phyloP scores from a whole-genome alignment of 2,329 filamentous ascomycete genomes.

The Epichloe amarillans region DNA sequence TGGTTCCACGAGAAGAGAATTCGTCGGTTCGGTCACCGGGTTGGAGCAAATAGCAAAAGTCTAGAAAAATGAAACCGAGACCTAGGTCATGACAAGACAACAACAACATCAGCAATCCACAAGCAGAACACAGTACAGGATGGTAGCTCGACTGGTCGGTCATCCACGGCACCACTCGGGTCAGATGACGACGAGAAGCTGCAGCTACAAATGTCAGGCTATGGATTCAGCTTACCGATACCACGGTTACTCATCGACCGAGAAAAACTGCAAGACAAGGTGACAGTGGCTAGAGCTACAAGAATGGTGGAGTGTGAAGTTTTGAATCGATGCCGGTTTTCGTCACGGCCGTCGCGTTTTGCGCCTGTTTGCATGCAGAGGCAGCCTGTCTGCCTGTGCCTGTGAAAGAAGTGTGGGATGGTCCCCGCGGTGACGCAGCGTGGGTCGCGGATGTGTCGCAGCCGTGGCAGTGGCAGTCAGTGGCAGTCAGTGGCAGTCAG shows the following conservation, averaged over 20 bases:
- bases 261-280: no score
- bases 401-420: not conserved
- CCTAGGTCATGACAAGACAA: not conserved
- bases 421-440: slow-evolving; percentile 14
- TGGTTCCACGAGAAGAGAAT: not conserved
- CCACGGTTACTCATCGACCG: not conserved
- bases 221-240: not conserved
- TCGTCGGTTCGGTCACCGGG: not conserved
- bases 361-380: not conserved
- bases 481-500: not conserved
- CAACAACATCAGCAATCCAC: not conserved
- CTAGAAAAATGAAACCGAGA: not conserved
- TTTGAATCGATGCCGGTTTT: not conserved
- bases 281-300: not conserved
- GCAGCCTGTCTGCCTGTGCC: not conserved
- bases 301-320: not conserved
- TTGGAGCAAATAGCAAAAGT: not conserved
- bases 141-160: not conserved
- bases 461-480: not conserved
- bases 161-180: not conserved
- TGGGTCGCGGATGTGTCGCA: not conserved
- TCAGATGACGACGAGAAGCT: not conserved
- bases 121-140: not conserved
- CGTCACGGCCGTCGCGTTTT: not conserved
- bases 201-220: not conserved